Evolutionary conservation across 192 early-diverging fungal species (phyloP), one percentile per base, ranked within the genome.

Genomic region (Entrophospora sp.): DNA sequence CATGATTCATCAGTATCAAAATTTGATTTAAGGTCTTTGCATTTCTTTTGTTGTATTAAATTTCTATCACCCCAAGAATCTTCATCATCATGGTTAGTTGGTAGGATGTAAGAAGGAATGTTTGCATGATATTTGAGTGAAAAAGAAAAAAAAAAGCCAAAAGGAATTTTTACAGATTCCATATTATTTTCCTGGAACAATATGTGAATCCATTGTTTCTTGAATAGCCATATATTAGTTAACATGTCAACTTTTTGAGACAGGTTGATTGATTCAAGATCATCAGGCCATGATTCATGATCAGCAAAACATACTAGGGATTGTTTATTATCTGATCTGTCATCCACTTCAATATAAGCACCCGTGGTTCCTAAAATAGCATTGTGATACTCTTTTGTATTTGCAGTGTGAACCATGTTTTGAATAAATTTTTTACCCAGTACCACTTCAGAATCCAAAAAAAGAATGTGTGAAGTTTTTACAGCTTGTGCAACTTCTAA

Each of bases 361-460:
- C 71, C 81, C 27, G 69, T 69, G 8, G 68, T 70, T 37, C 81
- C 81, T 13, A 83, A 61, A 9, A 79, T 37, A 20, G 79, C 57
- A 14, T 68, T 61, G 24, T 73, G 48, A 37, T 83, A 83, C 14
- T 81, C 75, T 1, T 70, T 51, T 22, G 73, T 71, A 34, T 74
- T 73, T 8, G 69, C 73, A 1, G 75, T 32, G 28, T 69, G 72
- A 18, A 77, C 67, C 12, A 83, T 25, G 4, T 71, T 72, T 18
- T 73, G 67, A 24, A 80, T 55, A 43, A 79, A 82, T 28, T 45
- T 58, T 3, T 38, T 53, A 27, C 80, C 80, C 7, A 77, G 78
- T 5, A 73, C 63, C 30, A 74, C 75, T 30, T 76, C 74, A 53
- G 73, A 67, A 27, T 79, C 74, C 24, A 82, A 20, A 1, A 82